Base-by-base conservation (phyloP, 2,329 filamentous ascomycete species). In the Beauveria scarabaeidicola region DNA sequence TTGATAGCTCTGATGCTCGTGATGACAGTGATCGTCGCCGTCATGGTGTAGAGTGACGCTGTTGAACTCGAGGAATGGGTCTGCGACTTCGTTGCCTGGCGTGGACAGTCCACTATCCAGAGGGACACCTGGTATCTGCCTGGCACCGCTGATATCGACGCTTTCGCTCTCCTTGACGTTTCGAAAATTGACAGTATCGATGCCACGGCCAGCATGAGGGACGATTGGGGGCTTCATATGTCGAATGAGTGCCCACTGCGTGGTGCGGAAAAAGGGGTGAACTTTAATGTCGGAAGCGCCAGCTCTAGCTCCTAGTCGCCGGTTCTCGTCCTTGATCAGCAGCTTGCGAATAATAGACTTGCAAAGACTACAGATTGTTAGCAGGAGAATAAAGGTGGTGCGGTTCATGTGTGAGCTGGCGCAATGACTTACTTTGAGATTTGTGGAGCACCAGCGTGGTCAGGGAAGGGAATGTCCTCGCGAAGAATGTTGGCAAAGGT, bases 41-140 rank as follows among this genome's bases (percentile, higher is more conserved):
- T 97, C 94, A 70, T 99, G 94, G 73, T 97, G 93, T 63, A 99
- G 79, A 54, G 94, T 99, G 46, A 99, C 92, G 70, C 91, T 96
- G 79, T 97, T 99, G 75, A 99, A 99, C 73, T 97, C 94, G 74
- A 97, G 90, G 70, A 99, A 99, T 1, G 94, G 94, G 80, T 99
- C 94, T 3, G 84, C 80, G 41, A 87, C 71, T 70, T 97, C 93
- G 41, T 81, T 89, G 48, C 89, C 90, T 1, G 93, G 93, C 3
- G 93, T 97, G 2, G 88, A 84, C 57, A 96, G 78, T 1, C 90
- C 90, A 47, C 88, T 93, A 69, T 96, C 91, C 62, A 96, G 77
- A 9, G 91, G 91, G 13, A 96, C 90, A 2, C 91, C 91, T 74
- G 90, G 70, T 71, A 78, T 78, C 11, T 76, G 73, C 64, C 75